Evolutionary conservation across 2,329 filamentous ascomycete genomes (phyloP).

Genomic region (Mollisia scopiformis): DNA sequence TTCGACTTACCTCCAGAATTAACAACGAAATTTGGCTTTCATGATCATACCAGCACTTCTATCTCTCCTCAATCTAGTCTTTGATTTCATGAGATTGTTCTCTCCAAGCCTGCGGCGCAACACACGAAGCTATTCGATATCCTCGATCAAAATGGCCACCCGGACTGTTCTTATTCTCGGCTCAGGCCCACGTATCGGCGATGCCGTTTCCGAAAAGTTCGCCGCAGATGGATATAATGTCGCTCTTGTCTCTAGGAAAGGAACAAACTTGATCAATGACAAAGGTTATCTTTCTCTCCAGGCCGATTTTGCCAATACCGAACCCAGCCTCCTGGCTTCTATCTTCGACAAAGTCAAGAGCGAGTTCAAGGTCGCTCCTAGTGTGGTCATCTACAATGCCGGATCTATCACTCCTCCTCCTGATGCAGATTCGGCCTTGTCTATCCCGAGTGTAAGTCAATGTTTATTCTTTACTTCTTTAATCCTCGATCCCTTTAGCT

Average conservation of each 20-base stretch:
- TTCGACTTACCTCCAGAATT: no score
- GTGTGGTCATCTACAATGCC: slow-evolving; percentile 49
- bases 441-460: slow-evolving; percentile 36
- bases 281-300: slow-evolving; percentile 25
- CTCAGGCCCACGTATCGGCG: slow-evolving; percentile 44
- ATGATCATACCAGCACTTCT: no score
- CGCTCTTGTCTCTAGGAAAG: slow-evolving; percentile 41
- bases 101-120: no score
- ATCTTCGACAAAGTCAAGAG: slow-evolving; percentile 42
- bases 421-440: slow-evolving; percentile 36
- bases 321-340: no score
- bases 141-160: no score
- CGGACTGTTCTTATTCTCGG: slow-evolving; percentile 47
- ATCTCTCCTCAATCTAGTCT: no score
- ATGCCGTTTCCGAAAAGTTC: slow-evolving; percentile 40
- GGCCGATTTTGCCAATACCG: slow-evolving; percentile 24
- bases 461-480: no score
- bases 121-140: no score
- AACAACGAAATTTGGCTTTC: no score
- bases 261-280: slow-evolving; percentile 10
- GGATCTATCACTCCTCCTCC: slow-evolving; percentile 39
- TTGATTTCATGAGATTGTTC: no score
- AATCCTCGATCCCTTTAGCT: no score
- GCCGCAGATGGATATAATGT: slow-evolving; percentile 45
- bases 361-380: slow-evolving; percentile 40